Percentiles rank a stretch among this genome's conserved stretches.
Evolutionary conservation across 176 grass and related monocot species (phyloP).

Genomic region (maize (Zea mays)): Zm-B73-REFERENCE-NAM-5.0 NC_050103.1:174966001-174966500

Average conservation of each 20-base stretch:
- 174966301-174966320: background rate
- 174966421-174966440: background rate
- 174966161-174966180: slow-evolving; percentile 83
- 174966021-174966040: background rate
- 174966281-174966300: background rate
- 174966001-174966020: slow-evolving; percentile 17
- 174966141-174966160: slow-evolving; percentile 27
- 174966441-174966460: background rate
- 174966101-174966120: background rate
- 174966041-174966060: slow-evolving; percentile 6
- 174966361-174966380: background rate
- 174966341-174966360: background rate
- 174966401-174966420: background rate
- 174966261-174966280: background rate
- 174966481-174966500: no score
- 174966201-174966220: slow-evolving; percentile 87
- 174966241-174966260: slow-evolving; percentile 56
- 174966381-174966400: background rate
- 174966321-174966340: background rate
- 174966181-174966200: slow-evolving; percentile 97
- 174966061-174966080: slow-evolving; percentile 18
- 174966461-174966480: background rate
- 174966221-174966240: slow-evolving; percentile 76
- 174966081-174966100: no score
- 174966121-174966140: background rate